phyloP scores from a whole-genome alignment of 2,329 filamentous ascomycete genomes.

The Fusarium duplospermum region DNA sequence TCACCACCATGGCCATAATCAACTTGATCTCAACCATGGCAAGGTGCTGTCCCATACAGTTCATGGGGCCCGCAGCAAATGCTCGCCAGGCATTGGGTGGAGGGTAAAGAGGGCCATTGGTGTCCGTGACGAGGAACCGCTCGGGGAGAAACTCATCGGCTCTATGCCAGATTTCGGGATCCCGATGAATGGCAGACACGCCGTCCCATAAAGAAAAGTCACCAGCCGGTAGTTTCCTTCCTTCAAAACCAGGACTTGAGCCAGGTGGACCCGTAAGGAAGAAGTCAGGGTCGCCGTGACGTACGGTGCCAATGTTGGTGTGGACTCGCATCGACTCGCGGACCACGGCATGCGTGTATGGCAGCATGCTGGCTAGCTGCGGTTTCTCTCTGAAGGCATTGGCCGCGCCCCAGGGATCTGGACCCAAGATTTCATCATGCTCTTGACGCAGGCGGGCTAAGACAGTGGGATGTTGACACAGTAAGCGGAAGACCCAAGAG shows the following conservation, averaged over 20 bases:
- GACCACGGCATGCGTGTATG: slow-evolving; percentile 52
- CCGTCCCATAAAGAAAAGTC: slow-evolving; percentile 35
- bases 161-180: slow-evolving; percentile 31
- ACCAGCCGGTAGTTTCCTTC: slow-evolving; percentile 45
- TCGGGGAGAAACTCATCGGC: slow-evolving; percentile 28
- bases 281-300: slow-evolving; percentile 28
- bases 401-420: slow-evolving; percentile 39
- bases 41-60: slow-evolving; percentile 67
- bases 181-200: slow-evolving; percentile 23
- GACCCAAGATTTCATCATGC: slow-evolving; percentile 50
- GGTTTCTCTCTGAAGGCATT: slow-evolving; percentile 29
- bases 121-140: slow-evolving; percentile 34
- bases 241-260: slow-evolving; percentile 23
- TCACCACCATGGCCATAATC: slow-evolving; percentile 15
- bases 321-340: slow-evolving; percentile 52
- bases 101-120: slow-evolving; percentile 22
- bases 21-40: slow-evolving; percentile 55
- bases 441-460: slow-evolving; percentile 50
- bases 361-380: slow-evolving; percentile 47
- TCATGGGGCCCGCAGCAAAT: slow-evolving; percentile 65
- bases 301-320: slow-evolving; percentile 34
- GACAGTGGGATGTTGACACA: slow-evolving; percentile 47
- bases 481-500: slow-evolving; percentile 47
- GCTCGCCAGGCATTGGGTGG: slow-evolving; percentile 60
- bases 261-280: slow-evolving; percentile 44